A percentile compares a stretch with the other conserved stretches of the same genome.
These are phyloP conservation scores for Hondaea fermentalgiana DNA, from an alignment of 108 stramenopile genomes.

Conservation along the genomic window DNA sequence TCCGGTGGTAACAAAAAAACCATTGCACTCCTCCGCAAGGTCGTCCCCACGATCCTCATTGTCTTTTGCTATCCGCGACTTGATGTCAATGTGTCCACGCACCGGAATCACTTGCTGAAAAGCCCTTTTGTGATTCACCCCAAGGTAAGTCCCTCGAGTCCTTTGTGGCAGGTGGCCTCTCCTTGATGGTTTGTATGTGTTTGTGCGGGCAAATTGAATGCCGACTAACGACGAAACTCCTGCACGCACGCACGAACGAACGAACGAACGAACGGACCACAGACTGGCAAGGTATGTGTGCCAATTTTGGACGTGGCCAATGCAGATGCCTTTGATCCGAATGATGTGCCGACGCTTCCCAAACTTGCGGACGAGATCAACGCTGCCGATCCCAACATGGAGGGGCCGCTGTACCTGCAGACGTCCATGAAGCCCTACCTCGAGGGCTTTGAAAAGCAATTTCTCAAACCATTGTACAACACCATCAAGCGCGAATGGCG, in stretches of 20 bases:
- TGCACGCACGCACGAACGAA: too few relatives aligned
- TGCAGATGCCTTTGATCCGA: conserved; percentile 65
- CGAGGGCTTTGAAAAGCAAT: conserved; percentile 62
- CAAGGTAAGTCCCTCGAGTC: conserved; percentile 39
- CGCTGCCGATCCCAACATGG: conserved; percentile 19
- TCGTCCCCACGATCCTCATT: conserved; percentile 85
- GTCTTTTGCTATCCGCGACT: conserved; percentile 84
- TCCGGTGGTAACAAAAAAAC: background rate
- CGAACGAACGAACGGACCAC: too few relatives aligned
- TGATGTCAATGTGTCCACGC: conserved; percentile 98
- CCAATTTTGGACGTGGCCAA: conserved; percentile 60
- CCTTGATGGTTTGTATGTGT: too few relatives aligned
- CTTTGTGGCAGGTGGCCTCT: too few relatives aligned
- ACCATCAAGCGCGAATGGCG: conserved; percentile 51
- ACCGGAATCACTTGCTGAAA: conserved; percentile 97
- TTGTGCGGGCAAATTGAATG: too few relatives aligned
- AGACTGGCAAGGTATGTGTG: conserved; percentile 85
- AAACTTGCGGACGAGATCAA: conserved; percentile 63
- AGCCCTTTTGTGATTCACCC: conserved; percentile 97
- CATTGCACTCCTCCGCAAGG: conserved; percentile 58
- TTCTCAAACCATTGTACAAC: conserved; percentile 69
- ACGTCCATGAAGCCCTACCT: conserved; percentile 65
- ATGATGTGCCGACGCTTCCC: conserved; percentile 67
- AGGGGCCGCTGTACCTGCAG: conserved; percentile 61
- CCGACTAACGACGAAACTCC: too few relatives aligned